phyloP scores from a whole-genome alignment of 768 basidiomycete genomes.

The Tulasnella sp. region DNA sequence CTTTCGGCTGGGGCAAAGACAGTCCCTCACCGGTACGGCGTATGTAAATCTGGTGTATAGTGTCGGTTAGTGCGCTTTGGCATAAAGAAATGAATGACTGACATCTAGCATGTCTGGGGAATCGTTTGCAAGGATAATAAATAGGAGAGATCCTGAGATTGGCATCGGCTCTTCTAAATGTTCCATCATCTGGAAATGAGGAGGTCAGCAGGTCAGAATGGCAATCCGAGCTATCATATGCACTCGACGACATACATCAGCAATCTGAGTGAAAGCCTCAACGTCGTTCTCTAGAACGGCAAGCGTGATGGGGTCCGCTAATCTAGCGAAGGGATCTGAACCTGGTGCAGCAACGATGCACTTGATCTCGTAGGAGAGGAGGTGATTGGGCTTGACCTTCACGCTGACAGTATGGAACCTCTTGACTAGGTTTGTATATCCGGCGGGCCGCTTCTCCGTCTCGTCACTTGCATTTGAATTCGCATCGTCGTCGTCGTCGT shows the following conservation, averaged over 20 bases:
- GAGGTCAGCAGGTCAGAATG: neutral
- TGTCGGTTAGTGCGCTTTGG: neutral
- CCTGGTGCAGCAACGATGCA: neutral
- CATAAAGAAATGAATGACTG: neutral
- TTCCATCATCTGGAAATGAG: conserved; percentile 31
- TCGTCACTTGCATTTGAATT: conserved; percentile 10
- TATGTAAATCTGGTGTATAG: conserved; percentile 36
- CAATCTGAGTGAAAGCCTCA: conserved; percentile 6
- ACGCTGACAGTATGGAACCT: conserved; percentile 37
- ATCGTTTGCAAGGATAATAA: conserved; percentile 36
- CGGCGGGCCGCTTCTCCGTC: conserved; percentile 29
- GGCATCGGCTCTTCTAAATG: neutral
- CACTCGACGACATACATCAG: conserved; percentile 6
- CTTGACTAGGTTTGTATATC: conserved; percentile 48
- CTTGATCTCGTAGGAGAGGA: neutral
- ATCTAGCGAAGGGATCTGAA: neutral
- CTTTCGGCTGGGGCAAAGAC: conserved; percentile 23
- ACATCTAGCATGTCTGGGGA: conserved; percentile 44
- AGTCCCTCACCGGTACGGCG: conserved; percentile 41
- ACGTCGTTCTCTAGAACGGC: neutral
- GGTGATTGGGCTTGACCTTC: neutral
- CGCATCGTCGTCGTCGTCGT: conserved; percentile 39
- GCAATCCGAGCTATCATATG: neutral
- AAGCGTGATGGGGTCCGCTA: neutral
- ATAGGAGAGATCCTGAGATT: conserved; percentile 21